These are phyloP conservation scores for Chalara sp. DNA, from an alignment of 2,329 filamentous ascomycete species.

Conservation along the genomic window DNA sequence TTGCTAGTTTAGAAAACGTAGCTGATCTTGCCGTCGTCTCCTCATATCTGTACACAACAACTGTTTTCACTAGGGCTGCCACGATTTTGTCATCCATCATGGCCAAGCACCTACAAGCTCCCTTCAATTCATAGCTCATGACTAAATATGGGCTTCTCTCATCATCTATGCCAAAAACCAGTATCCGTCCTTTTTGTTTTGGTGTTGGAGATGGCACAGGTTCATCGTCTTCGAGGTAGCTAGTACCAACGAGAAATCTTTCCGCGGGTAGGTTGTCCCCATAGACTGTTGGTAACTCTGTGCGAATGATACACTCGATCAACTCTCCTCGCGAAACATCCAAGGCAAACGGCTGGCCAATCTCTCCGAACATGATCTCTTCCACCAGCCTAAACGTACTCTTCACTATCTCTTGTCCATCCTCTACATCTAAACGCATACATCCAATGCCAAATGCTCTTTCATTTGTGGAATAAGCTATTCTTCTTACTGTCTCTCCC, in stretches of 20 bases:
- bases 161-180: conserved; percentile 77
- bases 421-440: conserved; percentile 64
- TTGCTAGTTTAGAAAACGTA: conserved; percentile 62
- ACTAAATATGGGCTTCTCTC: conserved; percentile 69
- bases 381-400: conserved; percentile 87
- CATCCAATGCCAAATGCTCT: conserved; percentile 84
- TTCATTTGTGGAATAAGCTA: conserved; percentile 75
- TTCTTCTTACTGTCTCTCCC: conserved; percentile 74
- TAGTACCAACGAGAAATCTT: conserved; percentile 87
- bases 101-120: conserved; percentile 72
- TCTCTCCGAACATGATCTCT: conserved; percentile 75
- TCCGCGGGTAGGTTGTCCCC: conserved; percentile 53
- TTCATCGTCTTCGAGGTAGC: conserved; percentile 53
- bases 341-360: conserved; percentile 63
- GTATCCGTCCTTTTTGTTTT: conserved; percentile 65
- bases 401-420: conserved; percentile 67
- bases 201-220: conserved; percentile 34
- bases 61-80: conserved; percentile 83
- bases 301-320: conserved; percentile 76
- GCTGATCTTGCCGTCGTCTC: conserved; percentile 50
- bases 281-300: conserved; percentile 58
- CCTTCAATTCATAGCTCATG: conserved; percentile 62
- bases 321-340: conserved; percentile 55
- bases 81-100: conserved; percentile 73
- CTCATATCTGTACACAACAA: conserved; percentile 50